Evolutionary conservation across 441 rosid species (phyloP).

Genomic region (Gossypium aridum): DNA sequence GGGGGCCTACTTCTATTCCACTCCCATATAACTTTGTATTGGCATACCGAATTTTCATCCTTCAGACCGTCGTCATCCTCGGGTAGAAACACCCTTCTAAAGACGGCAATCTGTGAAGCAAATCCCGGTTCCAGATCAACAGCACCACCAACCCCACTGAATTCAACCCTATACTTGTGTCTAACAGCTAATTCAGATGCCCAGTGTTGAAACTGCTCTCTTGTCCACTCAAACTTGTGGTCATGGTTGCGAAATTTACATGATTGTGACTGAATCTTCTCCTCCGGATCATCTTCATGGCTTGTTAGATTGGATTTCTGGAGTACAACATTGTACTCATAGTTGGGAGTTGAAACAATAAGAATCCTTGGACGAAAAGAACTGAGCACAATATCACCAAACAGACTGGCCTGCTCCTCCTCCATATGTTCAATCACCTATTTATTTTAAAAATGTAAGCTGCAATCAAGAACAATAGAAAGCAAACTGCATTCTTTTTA

Average conservation of each 20-base stretch:
- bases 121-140: conserved; percentile 72
- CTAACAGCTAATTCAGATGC: conserved; percentile 50
- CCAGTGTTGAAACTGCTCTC: conserved; percentile 77
- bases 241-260: conserved; percentile 86
- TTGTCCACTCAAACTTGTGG: conserved; percentile 98
- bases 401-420: conserved; percentile 73
- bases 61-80: conserved; percentile 18
- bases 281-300: conserved; percentile 62
- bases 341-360: conserved; percentile 87
- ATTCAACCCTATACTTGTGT: conserved; percentile 66
- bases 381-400: conserved; percentile 63
- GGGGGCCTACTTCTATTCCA: conserved; percentile 33
- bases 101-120: conserved; percentile 90
- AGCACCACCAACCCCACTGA: conserved; percentile 87
- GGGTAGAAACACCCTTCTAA: conserved; percentile 24
- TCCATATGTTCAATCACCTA: conserved; percentile 99
- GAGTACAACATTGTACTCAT: conserved; percentile 81
- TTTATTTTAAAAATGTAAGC: conserved; percentile 12
- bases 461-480: not conserved
- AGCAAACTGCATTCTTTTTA: not conserved
- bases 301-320: conserved; percentile 37
- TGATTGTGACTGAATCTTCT: conserved; percentile 39
- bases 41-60: conserved; percentile 14
- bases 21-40: conserved; percentile 62
- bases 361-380: conserved; percentile 62